These are phyloP conservation scores for Phytophthora palmivora DNA, from an alignment of 352 stramenopile species.

Conservation along the genomic window DNA sequence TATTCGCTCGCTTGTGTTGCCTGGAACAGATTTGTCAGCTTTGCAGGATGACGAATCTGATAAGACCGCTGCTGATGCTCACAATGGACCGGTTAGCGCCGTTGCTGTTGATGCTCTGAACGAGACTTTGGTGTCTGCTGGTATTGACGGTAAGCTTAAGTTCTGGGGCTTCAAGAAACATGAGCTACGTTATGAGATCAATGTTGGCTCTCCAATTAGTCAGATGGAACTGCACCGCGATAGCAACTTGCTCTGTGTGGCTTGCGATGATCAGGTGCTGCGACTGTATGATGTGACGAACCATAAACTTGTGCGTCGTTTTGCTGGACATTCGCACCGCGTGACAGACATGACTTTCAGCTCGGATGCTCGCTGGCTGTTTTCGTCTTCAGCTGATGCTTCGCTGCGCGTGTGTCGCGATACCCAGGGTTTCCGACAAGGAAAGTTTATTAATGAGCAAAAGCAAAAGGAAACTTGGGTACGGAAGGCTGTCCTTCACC, in stretches of 20 bases:
- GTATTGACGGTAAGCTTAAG: constrained; percentile 89
- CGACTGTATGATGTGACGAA: constrained; percentile 89
- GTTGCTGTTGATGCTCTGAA: constrained; percentile 91
- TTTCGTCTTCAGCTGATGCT: constrained; percentile 87
- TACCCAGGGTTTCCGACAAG: too few relatives aligned
- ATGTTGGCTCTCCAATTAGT: constrained; percentile 78
- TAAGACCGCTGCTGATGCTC: constrained; percentile 44
- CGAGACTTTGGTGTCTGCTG: constrained; percentile 75
- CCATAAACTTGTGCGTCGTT: constrained; percentile 87
- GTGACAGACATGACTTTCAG: constrained; percentile 93
- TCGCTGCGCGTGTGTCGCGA: constrained; percentile 92
- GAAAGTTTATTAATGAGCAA: too few relatives aligned
- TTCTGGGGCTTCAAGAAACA: constrained; percentile 93
- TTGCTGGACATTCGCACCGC: constrained; percentile 81
- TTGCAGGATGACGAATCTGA: constrained; percentile 45
- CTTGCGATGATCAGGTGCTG: constrained; percentile 90
- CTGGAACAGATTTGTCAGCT: constrained; percentile 44
- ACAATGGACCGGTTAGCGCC: constrained; percentile 85
- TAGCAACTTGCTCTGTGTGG: constrained; percentile 87
- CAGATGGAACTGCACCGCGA: constrained; percentile 89
- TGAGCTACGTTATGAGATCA: constrained; percentile 64
- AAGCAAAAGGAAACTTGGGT: too few relatives aligned
- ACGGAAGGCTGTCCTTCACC: too few relatives aligned
- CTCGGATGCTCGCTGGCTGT: constrained; percentile 89
- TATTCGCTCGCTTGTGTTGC: constrained; percentile 71